Evolutionary conservation across 768 basidiomycete genomes (phyloP).

Genomic region (Pleurotus sapidus): DNA sequence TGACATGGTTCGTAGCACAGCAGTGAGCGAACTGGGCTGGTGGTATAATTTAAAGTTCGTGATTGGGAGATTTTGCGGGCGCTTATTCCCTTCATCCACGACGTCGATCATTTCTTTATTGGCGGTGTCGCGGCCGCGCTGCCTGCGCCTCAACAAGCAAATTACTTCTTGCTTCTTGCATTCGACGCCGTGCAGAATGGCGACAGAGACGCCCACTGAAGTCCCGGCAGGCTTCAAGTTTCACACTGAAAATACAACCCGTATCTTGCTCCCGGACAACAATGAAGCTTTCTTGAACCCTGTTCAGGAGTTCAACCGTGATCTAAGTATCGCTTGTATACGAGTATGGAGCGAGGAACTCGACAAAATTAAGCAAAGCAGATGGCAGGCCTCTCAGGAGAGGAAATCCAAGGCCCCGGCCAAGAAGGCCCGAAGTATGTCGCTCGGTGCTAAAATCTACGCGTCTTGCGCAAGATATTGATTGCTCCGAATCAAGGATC

Average conservation of each 20-base stretch:
- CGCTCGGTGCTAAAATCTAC: neutral
- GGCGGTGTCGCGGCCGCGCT: neutral
- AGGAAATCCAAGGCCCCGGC: slow-evolving; percentile 39
- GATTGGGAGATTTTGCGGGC: neutral
- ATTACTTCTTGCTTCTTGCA: neutral
- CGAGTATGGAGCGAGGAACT: slow-evolving; percentile 80
- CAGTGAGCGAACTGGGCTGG: too few species aligned
- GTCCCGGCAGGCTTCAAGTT: slow-evolving; percentile 76
- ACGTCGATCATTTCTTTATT: neutral
- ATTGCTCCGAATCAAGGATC: slow-evolving; percentile 1
- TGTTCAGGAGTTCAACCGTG: slow-evolving; percentile 97
- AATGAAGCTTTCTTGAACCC: slow-evolving; percentile 96
- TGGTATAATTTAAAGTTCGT: too few species aligned
- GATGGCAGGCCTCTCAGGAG: slow-evolving; percentile 54
- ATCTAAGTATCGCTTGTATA: slow-evolving; percentile 89
- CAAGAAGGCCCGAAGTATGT: slow-evolving; percentile 47
- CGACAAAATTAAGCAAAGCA: slow-evolving; percentile 58
- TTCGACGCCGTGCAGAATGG: slow-evolving; percentile 14
- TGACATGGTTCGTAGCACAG: neutral
- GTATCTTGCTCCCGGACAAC: slow-evolving; percentile 67
- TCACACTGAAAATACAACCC: slow-evolving; percentile 79
- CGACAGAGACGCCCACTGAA: slow-evolving; percentile 22
- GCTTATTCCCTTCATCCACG: neutral
- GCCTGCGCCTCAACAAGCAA: neutral
- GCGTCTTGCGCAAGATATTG: neutral